These are phyloP conservation scores for Erodium texanum DNA, from an alignment of 441 rosid genomes.

Conservation along the genomic window DNA sequence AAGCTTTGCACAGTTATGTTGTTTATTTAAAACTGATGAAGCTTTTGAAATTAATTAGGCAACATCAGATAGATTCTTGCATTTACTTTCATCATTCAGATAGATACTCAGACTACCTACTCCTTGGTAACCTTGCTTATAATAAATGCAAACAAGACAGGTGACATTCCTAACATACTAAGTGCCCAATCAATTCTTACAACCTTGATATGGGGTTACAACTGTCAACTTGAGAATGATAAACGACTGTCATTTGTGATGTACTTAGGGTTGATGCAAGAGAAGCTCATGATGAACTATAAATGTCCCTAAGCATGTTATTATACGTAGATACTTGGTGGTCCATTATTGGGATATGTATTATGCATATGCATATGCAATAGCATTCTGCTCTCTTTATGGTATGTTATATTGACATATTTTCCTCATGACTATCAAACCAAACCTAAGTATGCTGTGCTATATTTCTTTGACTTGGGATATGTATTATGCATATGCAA, in stretches of 20 bases:
- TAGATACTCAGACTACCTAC: background rate
- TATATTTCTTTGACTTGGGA: conserved; percentile 5
- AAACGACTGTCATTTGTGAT: background rate
- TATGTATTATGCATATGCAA: background rate
- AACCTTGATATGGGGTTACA: background rate
- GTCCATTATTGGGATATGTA: background rate
- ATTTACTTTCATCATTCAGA: background rate
- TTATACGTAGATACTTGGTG: background rate
- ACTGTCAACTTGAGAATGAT: background rate
- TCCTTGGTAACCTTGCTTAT: background rate
- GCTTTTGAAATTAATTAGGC: background rate
- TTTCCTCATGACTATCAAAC: background rate
- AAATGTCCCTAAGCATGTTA: background rate
- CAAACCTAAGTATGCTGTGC: background rate
- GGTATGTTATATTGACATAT: background rate
- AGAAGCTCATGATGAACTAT: background rate
- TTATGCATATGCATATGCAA: background rate
- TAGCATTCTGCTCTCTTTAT: background rate
- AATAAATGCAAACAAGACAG: background rate
- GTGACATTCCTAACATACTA: background rate
- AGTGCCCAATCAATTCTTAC: background rate
- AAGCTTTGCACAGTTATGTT: too few species aligned
- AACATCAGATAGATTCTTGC: background rate
- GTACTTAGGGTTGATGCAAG: background rate
- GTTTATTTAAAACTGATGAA: background rate